These are phyloP conservation scores for Hebeloma cylindrosporum DNA, from an alignment of 768 basidiomycete genomes.

Conservation along the genomic window DNA sequence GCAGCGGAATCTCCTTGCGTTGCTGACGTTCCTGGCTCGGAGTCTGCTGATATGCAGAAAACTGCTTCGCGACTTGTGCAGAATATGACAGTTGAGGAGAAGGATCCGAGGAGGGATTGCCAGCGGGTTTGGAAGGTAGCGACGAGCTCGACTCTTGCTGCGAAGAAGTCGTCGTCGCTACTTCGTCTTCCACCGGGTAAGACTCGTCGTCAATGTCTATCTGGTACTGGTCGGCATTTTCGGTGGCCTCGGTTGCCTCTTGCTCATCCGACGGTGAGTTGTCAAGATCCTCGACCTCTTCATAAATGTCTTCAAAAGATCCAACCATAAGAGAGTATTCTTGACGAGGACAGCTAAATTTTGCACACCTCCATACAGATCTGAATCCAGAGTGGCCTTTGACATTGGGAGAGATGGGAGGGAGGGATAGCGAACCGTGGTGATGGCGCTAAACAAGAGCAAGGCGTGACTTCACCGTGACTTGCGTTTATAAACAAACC, in stretches of 20 bases:
- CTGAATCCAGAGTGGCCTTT: constrained; percentile 30
- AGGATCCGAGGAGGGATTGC: constrained; percentile 21
- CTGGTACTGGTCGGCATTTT: constrained; percentile 28
- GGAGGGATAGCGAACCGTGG: neutral
- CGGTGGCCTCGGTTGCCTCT: constrained; percentile 14
- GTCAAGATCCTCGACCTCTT: constrained; percentile 30
- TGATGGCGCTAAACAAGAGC: too few species aligned
- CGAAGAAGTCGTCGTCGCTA: constrained; percentile 16
- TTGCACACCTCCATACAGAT: constrained; percentile 36
- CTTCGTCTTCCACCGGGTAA: constrained; percentile 10
- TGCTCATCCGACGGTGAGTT: too few species aligned
- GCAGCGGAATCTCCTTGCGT: constrained; percentile 29
- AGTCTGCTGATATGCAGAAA: constrained; percentile 62
- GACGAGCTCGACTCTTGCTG: constrained; percentile 22
- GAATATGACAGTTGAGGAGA: constrained; percentile 50
- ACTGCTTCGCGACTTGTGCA: constrained; percentile 66
- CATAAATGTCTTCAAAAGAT: constrained; percentile 48
- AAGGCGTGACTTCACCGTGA: too few species aligned
- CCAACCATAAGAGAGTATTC: neutral
- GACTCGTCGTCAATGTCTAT: constrained; percentile 22
- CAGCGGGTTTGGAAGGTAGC: constrained; percentile 29
- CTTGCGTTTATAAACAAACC: too few species aligned
- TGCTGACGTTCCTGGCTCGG: constrained; percentile 64
- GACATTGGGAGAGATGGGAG: neutral
- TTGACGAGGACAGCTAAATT: constrained; percentile 29